phyloP scores from a whole-genome alignment of 345 rosid species.

The Dipteronia dyeriana region DNA sequence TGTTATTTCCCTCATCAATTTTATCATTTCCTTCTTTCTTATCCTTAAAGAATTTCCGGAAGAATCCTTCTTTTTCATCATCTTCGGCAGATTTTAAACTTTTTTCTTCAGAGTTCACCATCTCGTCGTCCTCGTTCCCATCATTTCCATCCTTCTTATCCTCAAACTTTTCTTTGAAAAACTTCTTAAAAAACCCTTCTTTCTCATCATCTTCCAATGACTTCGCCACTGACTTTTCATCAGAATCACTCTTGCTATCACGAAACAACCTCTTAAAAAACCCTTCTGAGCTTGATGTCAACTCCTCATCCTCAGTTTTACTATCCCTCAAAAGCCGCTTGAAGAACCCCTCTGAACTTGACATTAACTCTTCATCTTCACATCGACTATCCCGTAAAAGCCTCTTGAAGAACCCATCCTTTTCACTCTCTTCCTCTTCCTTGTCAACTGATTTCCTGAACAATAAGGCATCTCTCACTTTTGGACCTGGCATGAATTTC shows the following conservation, averaged over 20 bases:
- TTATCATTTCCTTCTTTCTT: conserved; percentile 72
- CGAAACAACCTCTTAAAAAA: conserved; percentile 78
- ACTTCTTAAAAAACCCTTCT: conserved; percentile 83
- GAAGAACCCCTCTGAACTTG: conserved; percentile 74
- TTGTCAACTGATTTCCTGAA: conserved; percentile 93
- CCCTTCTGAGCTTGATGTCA: conserved; percentile 68
- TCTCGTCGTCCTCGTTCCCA: conserved; percentile 41
- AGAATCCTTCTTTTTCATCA: conserved; percentile 93
- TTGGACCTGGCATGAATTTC: conserved; percentile 90
- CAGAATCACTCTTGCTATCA: conserved; percentile 56
- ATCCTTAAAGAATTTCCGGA: conserved; percentile 80
- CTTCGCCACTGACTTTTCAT: conserved; percentile 49
- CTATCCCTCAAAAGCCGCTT: conserved; percentile 73
- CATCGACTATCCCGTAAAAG: conserved; percentile 75
- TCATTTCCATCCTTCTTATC: conserved; percentile 77
- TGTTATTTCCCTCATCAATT: conserved; percentile 47
- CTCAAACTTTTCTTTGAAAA: conserved; percentile 74
- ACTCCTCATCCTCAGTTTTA: conserved; percentile 69
- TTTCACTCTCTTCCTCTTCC: conserved; percentile 87
- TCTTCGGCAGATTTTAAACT: conserved; percentile 67
- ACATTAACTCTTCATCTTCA: conserved; percentile 78
- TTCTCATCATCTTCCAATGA: conserved; percentile 76
- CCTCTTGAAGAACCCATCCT: conserved; percentile 96
- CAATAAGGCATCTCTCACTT: conserved; percentile 89
- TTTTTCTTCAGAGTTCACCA: conserved; percentile 42